These are phyloP conservation scores for Leccinum arenicola DNA, from an alignment of 768 basidiomycete species.

Conservation along the genomic window DNA sequence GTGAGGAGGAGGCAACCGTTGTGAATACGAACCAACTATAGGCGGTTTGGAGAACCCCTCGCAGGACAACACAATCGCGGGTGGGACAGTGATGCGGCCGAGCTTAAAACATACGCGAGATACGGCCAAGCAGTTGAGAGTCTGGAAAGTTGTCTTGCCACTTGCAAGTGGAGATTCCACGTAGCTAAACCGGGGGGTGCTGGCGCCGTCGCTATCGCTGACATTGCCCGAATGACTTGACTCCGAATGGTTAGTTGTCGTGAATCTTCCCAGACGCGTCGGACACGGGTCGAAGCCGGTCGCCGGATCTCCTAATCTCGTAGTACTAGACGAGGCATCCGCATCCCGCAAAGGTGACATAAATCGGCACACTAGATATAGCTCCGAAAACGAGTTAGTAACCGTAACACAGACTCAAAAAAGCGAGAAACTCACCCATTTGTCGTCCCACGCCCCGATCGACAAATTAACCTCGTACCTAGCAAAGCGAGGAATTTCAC, in stretches of 20 bases:
- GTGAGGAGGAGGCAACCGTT: conserved; percentile 11
- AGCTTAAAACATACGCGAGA: conserved; percentile 66
- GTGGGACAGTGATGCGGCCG: conserved; percentile 70
- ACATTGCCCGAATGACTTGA: neutral
- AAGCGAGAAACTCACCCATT: conserved; percentile 11
- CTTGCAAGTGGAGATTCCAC: neutral
- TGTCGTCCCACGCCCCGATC: conserved; percentile 18
- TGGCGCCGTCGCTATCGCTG: neutral
- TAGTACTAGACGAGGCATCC: neutral
- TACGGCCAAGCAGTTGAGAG: conserved; percentile 45
- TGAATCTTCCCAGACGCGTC: neutral
- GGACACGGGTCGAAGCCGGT: too few species aligned
- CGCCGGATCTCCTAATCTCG: too few species aligned
- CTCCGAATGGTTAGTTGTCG: neutral
- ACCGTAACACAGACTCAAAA: too few species aligned
- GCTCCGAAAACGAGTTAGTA: conserved; percentile 2
- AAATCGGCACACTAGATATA: conserved; percentile 19
- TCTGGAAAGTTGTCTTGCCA: conserved; percentile 50
- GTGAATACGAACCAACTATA: conserved; percentile 9
- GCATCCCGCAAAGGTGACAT: neutral
- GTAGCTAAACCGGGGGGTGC: neutral
- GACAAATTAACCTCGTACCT: conserved; percentile 15
- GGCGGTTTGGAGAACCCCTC: conserved; percentile 47
- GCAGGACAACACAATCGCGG: conserved; percentile 52
- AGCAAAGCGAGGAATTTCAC: conserved; percentile 15